Evolutionary conservation across 345 rosid genomes (phyloP).

Genomic region (Eutrema japonicum): DNA sequence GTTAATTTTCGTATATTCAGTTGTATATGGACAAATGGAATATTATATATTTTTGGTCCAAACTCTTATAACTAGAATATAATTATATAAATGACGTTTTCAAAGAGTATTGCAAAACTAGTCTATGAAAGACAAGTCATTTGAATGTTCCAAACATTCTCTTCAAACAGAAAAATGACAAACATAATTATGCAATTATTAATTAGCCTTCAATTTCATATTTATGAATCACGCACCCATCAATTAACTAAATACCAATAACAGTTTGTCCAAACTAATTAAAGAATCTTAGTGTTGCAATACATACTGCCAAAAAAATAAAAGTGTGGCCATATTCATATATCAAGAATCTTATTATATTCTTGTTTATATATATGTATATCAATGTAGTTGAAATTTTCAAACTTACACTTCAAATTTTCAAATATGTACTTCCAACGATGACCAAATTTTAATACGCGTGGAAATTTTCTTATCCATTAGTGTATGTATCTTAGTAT

Average conservation of each 20-base stretch:
- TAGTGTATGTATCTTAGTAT: neutral
- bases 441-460: neutral
- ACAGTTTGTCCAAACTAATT: neutral
- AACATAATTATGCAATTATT: slow-evolving; percentile 33
- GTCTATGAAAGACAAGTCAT: slow-evolving; percentile 20
- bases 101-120: slow-evolving; percentile 22
- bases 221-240: neutral
- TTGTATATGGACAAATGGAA: slow-evolving; percentile 1
- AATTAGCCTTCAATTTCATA: slow-evolving; percentile 11
- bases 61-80: too few relatives aligned
- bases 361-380: neutral
- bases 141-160: slow-evolving; percentile 49
- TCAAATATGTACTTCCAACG: slow-evolving; percentile 2
- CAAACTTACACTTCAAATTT: neutral
- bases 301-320: slow-evolving; percentile 8
- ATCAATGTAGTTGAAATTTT: slow-evolving; percentile 2
- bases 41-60: neutral
- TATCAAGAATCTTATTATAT: neutral
- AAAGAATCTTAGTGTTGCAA: neutral
- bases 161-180: slow-evolving; percentile 50
- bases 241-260: neutral
- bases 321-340: neutral
- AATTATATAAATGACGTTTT: neutral
- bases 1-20: neutral
- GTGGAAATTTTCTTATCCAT: slow-evolving; percentile 10